These are phyloP conservation scores for Ligustrum vulgare DNA, from an alignment of 257 asterid genomes.

Conservation along the genomic window DNA sequence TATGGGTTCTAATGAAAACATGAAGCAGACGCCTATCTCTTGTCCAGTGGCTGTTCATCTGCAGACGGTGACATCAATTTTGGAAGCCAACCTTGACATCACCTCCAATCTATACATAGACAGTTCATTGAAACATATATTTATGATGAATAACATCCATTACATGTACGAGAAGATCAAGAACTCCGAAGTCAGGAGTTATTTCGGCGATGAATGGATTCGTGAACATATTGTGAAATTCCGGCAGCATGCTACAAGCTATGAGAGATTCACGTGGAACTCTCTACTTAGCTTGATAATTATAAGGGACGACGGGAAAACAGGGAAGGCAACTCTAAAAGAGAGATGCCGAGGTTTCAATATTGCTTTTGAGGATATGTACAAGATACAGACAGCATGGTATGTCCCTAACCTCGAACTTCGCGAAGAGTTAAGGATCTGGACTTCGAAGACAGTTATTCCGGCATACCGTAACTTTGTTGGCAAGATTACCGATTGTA, in stretches of 20 bases:
- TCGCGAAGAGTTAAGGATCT: constrained; percentile 51
- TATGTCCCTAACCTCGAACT: constrained; percentile 55
- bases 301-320: constrained; percentile 45
- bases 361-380: constrained; percentile 58
- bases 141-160: constrained; percentile 75
- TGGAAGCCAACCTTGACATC: constrained; percentile 53
- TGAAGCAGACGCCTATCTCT: constrained; percentile 1
- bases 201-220: constrained; percentile 69
- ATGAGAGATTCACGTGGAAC: constrained; percentile 59
- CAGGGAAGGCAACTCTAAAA: constrained; percentile 55
- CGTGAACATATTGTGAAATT: constrained; percentile 37
- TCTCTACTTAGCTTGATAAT: constrained; percentile 34
- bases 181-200: constrained; percentile 40
- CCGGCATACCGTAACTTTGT: constrained; percentile 54
- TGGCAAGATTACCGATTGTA: constrained; percentile 23
- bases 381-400: constrained; percentile 72
- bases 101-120: constrained; percentile 46
- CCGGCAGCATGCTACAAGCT: constrained; percentile 48
- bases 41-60: constrained; percentile 43
- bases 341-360: constrained; percentile 47
- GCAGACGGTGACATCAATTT: constrained; percentile 39
- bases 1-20: constrained; percentile 22
- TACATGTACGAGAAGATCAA: constrained; percentile 64
- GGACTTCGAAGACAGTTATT: constrained; percentile 40
- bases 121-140: constrained; percentile 47